phyloP scores from a whole-genome alignment of 441 rosid species.

The Erodium trifolium region DNA sequence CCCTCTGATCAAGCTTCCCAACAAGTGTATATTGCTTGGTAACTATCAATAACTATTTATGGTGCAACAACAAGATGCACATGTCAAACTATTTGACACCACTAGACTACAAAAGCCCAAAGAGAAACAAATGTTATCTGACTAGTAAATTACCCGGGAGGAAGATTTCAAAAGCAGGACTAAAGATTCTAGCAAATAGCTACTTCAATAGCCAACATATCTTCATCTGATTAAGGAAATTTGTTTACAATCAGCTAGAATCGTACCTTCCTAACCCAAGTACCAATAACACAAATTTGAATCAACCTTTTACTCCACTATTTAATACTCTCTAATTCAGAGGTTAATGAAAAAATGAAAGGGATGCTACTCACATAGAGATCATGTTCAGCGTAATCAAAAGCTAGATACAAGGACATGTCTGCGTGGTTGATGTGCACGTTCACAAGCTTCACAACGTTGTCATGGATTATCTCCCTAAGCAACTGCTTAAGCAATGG shows the following conservation, averaged over 20 bases:
- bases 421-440: slow-evolving; percentile 91
- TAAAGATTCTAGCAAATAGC: neutral
- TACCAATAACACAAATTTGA: neutral
- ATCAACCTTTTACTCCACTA: neutral
- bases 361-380: slow-evolving; percentile 35
- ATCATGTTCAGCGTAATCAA: slow-evolving; percentile 90
- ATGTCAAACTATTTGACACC: neutral
- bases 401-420: slow-evolving; percentile 91
- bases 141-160: neutral
- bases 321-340: neutral
- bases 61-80: no score
- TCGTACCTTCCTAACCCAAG: neutral
- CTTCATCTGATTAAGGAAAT: neutral
- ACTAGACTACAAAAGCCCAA: neutral
- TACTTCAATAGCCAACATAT: neutral
- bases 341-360: neutral
- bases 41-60: no score
- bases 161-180: neutral
- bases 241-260: neutral
- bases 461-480: slow-evolving; percentile 85
- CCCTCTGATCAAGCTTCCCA: no score
- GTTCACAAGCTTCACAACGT: slow-evolving; percentile 92
- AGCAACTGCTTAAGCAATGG: slow-evolving; percentile 41
- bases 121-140: neutral
- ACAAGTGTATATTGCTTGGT: no score